Percentiles rank a stretch among this genome's conserved stretches.
Conservation (phyloP, 352 stramenopile genomes). For the Vaucheria bursata region DNA sequence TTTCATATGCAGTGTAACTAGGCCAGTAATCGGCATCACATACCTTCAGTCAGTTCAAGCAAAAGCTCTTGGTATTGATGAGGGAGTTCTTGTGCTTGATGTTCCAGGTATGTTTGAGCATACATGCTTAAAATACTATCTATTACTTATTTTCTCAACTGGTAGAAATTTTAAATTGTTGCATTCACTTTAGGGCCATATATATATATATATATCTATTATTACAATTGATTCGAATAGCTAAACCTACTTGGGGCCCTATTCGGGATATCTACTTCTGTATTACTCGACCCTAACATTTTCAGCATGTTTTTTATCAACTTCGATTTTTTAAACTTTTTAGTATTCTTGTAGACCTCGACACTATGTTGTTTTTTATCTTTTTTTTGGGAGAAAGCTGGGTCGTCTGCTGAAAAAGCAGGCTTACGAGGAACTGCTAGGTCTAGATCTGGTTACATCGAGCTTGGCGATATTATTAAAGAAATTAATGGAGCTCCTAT, state of each 20-base stretch:
- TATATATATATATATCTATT: not conserved
- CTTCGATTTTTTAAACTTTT: too few species aligned
- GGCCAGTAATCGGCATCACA: slow-evolving; percentile 60
- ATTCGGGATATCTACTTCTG: too few species aligned
- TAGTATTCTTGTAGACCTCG: too few species aligned
- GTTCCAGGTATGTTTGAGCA: slow-evolving; percentile 31
- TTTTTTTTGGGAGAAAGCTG: too few species aligned
- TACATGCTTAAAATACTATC: too few species aligned
- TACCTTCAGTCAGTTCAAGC: slow-evolving; percentile 63
- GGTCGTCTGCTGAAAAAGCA: not conserved
- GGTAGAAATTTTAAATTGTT: slow-evolving; percentile 13
- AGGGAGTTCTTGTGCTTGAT: slow-evolving; percentile 60
- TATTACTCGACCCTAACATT: too few species aligned
- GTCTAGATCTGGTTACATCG: slow-evolving; percentile 53
- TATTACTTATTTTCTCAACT: slow-evolving; percentile 26
- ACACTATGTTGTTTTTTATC: too few species aligned
- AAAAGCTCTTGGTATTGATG: slow-evolving; percentile 55
- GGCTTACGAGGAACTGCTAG: slow-evolving; percentile 35
- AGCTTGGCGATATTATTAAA: slow-evolving; percentile 71
- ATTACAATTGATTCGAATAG: too few species aligned
- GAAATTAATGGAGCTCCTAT: slow-evolving; percentile 58
- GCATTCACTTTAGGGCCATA: slow-evolving; percentile 11
- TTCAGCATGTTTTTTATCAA: too few species aligned
- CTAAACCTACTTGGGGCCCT: too few species aligned
- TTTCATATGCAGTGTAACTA: slow-evolving; percentile 54